A percentile compares a stretch with the other conserved stretches of the same genome.
phyloP scores from a whole-genome alignment of 495 filamentous ascomycete species.

The Chaetomium cochliodes region DNA sequence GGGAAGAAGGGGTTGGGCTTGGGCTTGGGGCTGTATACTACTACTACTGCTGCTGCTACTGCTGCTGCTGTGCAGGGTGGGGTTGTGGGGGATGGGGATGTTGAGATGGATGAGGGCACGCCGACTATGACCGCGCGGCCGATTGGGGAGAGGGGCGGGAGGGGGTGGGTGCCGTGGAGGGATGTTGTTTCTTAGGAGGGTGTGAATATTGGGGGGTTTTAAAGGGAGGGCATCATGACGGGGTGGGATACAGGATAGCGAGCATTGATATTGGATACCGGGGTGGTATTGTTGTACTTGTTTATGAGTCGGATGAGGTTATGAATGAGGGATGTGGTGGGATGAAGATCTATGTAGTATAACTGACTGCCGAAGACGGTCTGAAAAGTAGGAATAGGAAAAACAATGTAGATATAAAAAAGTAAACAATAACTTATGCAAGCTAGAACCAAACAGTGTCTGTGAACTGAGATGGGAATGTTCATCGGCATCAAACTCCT shows the following conservation, averaged over 20 bases:
- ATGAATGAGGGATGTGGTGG: constrained; percentile 5
- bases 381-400: too few species aligned
- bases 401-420: too few species aligned
- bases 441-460: too few species aligned
- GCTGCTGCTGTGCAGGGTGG: neutral
- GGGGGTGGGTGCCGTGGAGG: constrained; percentile 19
- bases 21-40: neutral
- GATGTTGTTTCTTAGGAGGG: constrained; percentile 3
- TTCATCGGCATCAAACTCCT: too few species aligned
- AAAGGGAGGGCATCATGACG: neutral
- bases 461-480: too few species aligned
- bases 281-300: neutral
- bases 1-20: neutral
- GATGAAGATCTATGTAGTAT: neutral
- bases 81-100: constrained; percentile 26
- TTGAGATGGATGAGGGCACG: constrained; percentile 34
- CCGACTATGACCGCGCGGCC: constrained; percentile 32
- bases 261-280: constrained; percentile 12
- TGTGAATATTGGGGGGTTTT: neutral
- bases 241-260: neutral
- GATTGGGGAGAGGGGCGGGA: constrained; percentile 18
- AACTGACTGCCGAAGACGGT: neutral
- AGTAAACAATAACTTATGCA: too few species aligned
- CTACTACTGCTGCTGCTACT: neutral
- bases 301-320: constrained; percentile 1